A percentile compares a stretch with the other conserved stretches of the same genome.
phyloP scores from a whole-genome alignment of 768 basidiomycete genomes.

The Russula ochroleuca region DNA sequence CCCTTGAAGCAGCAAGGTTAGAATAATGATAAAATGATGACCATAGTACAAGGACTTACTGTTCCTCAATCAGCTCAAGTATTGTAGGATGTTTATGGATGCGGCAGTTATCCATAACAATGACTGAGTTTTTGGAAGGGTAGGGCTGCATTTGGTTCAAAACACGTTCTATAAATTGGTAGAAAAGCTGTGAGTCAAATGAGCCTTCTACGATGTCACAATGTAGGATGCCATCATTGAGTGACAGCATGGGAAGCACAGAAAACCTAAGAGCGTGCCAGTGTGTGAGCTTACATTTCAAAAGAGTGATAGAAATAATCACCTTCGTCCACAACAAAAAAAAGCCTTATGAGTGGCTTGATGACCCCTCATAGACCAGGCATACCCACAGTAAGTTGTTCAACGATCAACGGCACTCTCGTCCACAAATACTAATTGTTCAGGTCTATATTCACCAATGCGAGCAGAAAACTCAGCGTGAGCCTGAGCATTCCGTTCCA shows the following conservation, averaged over 20 bases:
- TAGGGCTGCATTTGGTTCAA: too few species aligned
- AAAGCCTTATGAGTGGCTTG: neutral
- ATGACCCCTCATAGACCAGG: neutral
- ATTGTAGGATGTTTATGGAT: too few species aligned
- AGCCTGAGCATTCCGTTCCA: neutral
- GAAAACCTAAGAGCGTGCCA: neutral
- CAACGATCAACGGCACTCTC: neutral
- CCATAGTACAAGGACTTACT: neutral
- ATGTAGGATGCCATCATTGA: neutral
- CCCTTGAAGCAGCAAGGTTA: neutral
- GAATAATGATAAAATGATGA: neutral
- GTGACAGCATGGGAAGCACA: neutral
- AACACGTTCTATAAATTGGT: too few species aligned
- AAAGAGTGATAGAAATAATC: neutral
- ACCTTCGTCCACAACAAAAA: neutral
- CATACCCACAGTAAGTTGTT: neutral
- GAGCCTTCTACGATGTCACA: neutral
- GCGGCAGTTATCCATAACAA: too few species aligned
- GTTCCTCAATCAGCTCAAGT: neutral
- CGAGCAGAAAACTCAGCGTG: neutral
- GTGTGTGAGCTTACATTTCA: too few species aligned
- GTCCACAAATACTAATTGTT: neutral
- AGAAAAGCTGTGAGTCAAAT: neutral
- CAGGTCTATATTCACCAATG: neutral
- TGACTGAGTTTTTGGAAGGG: too few species aligned